These are phyloP conservation scores for Beauveria asiatica DNA, from an alignment of 2,329 filamentous ascomycete species.

Conservation along the genomic window DNA sequence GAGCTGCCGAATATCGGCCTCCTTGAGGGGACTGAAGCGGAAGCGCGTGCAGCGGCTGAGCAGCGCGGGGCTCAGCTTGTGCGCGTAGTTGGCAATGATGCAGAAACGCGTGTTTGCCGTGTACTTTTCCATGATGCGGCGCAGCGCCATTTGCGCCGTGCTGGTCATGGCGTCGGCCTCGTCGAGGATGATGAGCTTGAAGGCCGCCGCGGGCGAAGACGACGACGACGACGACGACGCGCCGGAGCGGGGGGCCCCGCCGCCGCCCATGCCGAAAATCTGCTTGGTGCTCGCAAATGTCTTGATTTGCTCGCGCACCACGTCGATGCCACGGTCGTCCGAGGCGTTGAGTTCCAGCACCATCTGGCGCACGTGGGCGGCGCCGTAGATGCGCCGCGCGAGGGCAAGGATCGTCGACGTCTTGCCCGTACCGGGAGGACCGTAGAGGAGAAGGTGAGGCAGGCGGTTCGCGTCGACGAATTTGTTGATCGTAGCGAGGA, in stretches of 20 bases:
- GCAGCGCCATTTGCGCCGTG: conserved; percentile 92
- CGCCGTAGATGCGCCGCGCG: conserved; percentile 84
- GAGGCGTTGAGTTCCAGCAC: conserved; percentile 96
- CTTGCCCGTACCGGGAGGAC: conserved; percentile 93
- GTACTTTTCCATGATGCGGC: conserved; percentile 98
- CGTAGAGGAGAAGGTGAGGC: conserved; percentile 92
- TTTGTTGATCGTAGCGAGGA: conserved; percentile 94
- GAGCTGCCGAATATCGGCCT: conserved; percentile 71
- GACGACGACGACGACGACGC: conserved; percentile 20
- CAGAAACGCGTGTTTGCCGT: conserved; percentile 96
- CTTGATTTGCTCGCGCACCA: conserved; percentile 98
- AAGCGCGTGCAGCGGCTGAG: conserved; percentile 92
- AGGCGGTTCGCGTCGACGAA: conserved; percentile 92
- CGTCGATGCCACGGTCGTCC: conserved; percentile 94
- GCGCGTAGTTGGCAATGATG: conserved; percentile 97
- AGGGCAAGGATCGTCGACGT: conserved; percentile 94
- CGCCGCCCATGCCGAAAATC: conserved; percentile 60
- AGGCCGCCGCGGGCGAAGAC: conserved; percentile 53
- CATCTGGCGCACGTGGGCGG: conserved; percentile 93
- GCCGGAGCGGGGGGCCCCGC: conserved; percentile 20
- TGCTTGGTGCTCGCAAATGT: conserved; percentile 97
- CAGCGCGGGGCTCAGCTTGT: conserved; percentile 90
- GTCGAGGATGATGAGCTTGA: conserved; percentile 94
- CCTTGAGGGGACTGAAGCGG: conserved; percentile 87
- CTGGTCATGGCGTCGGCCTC: conserved; percentile 99